Conservation (phyloP, 2,329 filamentous ascomycete species). For the Colletotrichum eremochloae region DNA sequence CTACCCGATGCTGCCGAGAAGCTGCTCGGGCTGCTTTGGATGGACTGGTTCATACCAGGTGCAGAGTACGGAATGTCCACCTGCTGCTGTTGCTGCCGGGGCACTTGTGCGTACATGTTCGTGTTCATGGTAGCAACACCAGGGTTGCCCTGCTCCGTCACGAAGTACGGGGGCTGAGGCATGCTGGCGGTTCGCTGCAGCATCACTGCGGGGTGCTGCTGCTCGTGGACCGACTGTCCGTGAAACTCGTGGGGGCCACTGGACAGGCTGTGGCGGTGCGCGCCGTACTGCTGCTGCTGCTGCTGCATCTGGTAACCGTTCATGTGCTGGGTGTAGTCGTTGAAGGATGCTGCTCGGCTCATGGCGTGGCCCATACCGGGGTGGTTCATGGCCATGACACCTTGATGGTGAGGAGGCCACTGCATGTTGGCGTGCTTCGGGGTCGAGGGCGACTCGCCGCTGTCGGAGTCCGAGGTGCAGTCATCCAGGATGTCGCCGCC, state of each 20-base stretch:
- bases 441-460: conserved; percentile 70
- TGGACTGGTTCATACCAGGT: conserved; percentile 61
- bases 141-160: conserved; percentile 73
- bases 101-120: conserved; percentile 64
- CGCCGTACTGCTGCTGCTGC: conserved; percentile 52
- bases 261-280: conserved; percentile 62
- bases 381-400: conserved; percentile 56
- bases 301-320: conserved; percentile 59
- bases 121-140: conserved; percentile 73
- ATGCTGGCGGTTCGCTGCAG: conserved; percentile 64
- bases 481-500: conserved; percentile 67
- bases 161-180: conserved; percentile 64
- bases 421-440: conserved; percentile 66
- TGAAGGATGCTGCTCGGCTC: conserved; percentile 67
- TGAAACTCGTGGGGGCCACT: conserved; percentile 61
- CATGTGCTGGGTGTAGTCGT: conserved; percentile 67
- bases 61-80: conserved; percentile 65
- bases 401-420: conserved; percentile 60
- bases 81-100: conserved; percentile 56
- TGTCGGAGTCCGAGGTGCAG: conserved; percentile 68
- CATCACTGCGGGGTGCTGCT: conserved; percentile 60
- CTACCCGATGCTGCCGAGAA: conserved; percentile 69
- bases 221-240: conserved; percentile 56
- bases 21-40: conserved; percentile 70
- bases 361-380: conserved; percentile 54